Evolutionary conservation across 2,329 filamentous ascomycete species (phyloP).

Genomic region (Gliomastix tumulicola): DNA sequence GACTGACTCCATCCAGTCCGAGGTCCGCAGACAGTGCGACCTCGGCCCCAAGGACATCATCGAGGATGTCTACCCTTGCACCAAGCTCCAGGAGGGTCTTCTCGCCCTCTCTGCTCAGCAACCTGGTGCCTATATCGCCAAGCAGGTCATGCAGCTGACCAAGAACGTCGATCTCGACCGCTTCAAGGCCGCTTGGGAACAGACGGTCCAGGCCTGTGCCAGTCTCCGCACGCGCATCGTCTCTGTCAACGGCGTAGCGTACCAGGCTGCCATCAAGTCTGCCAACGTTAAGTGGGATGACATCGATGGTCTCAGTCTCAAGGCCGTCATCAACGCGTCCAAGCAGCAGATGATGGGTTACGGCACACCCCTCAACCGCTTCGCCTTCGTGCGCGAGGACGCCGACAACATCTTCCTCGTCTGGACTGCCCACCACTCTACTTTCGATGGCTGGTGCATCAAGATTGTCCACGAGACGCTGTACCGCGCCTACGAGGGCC

Average conservation of each 20-base stretch:
- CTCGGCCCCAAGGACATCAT: conserved; percentile 2
- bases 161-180: conserved; percentile 8
- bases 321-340: neutral
- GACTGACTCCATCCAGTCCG: neutral
- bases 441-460: conserved; percentile 10
- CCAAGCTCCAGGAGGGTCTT: conserved; percentile 26
- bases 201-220: neutral
- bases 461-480: conserved; percentile 2
- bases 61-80: conserved; percentile 26
- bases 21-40: conserved; percentile 1
- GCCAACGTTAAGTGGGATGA: neutral
- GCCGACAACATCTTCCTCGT: conserved; percentile 3
- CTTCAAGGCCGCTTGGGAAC: conserved; percentile 7
- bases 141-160: conserved; percentile 12
- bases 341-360: neutral
- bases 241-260: neutral
- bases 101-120: conserved; percentile 21
- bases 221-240: conserved; percentile 7
- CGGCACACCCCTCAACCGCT: neutral
- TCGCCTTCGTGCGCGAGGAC: neutral
- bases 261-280: conserved; percentile 2
- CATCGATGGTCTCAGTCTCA: neutral
- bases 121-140: conserved; percentile 22
- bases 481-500: neutral
- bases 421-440: conserved; percentile 10